Evolutionary conservation across 441 rosid genomes (phyloP).

Genomic region (Populus hybrid): DNA sequence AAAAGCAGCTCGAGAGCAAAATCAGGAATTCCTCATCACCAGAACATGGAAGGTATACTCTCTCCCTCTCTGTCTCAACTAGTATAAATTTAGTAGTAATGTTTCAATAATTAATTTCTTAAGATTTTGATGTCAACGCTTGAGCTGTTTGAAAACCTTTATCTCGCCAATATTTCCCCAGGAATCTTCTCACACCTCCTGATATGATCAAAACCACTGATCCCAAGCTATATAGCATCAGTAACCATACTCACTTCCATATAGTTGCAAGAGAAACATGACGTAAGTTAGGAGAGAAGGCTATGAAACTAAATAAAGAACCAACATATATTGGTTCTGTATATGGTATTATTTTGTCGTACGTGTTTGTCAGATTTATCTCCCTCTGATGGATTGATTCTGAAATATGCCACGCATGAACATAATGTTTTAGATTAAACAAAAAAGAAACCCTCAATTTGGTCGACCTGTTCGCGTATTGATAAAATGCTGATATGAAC

Average conservation of each 20-base stretch:
- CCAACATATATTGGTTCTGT: neutral
- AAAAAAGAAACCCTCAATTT: too few relatives aligned
- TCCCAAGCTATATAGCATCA: neutral
- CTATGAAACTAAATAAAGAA: neutral
- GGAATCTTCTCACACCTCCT: neutral
- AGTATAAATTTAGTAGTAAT: neutral
- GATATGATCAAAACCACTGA: neutral
- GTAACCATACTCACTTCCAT: too few relatives aligned
- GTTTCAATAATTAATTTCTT: neutral
- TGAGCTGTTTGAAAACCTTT: neutral
- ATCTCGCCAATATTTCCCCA: neutral
- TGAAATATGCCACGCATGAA: neutral
- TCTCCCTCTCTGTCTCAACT: neutral
- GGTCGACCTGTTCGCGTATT: too few relatives aligned
- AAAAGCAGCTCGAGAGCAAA: constrained; percentile 1
- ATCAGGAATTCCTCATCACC: neutral
- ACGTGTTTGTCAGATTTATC: neutral
- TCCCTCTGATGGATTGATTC: neutral
- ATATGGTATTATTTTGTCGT: neutral
- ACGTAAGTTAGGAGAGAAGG: neutral
- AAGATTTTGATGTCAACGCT: neutral
- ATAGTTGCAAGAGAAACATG: neutral
- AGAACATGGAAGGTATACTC: constrained; percentile 21
- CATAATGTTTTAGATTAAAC: neutral
- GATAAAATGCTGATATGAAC: too few relatives aligned